Evolutionary conservation across 108 stramenopile genomes (phyloP).

Genomic region (Hondaea fermentalgiana): DNA sequence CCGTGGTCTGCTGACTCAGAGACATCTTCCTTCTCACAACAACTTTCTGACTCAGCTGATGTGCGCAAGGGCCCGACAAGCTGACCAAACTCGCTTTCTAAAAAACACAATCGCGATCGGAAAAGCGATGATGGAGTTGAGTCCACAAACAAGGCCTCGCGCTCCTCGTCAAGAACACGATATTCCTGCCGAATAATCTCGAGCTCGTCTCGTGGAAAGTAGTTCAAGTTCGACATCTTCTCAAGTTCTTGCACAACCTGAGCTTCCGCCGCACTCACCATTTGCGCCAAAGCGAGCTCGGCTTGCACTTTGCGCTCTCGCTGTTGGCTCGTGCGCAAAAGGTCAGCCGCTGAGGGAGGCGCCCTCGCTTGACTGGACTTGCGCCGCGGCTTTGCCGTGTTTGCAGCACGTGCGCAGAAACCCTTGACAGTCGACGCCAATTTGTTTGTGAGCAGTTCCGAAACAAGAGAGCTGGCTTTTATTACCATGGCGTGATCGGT

Average conservation of each 20-base stretch:
- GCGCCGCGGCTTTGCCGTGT: neutral
- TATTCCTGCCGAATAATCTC: slow-evolving; percentile 2
- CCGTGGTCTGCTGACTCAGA: neutral
- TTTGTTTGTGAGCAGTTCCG: neutral
- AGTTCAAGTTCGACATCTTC: neutral
- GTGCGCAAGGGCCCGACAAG: neutral
- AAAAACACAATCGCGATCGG: neutral
- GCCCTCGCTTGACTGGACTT: neutral
- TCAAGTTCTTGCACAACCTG: neutral
- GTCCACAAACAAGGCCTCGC: neutral
- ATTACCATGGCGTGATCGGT: neutral
- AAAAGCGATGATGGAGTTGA: neutral
- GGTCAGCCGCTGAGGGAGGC: neutral
- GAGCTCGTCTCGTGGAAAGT: neutral
- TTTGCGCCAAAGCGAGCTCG: neutral
- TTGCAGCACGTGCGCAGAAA: neutral
- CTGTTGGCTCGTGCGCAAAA: neutral
- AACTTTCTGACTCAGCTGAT: neutral
- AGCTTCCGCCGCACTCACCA: neutral
- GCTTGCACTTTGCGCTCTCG: neutral
- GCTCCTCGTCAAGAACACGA: neutral
- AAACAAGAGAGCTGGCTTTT: neutral
- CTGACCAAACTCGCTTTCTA: neutral
- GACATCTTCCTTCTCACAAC: neutral
- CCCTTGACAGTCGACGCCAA: neutral